Evolutionary conservation across 2,329 filamentous ascomycete genomes (phyloP), one percentile per base, ranked within the genome.

Genomic region (Dendrostoma leiphaemia): DNA sequence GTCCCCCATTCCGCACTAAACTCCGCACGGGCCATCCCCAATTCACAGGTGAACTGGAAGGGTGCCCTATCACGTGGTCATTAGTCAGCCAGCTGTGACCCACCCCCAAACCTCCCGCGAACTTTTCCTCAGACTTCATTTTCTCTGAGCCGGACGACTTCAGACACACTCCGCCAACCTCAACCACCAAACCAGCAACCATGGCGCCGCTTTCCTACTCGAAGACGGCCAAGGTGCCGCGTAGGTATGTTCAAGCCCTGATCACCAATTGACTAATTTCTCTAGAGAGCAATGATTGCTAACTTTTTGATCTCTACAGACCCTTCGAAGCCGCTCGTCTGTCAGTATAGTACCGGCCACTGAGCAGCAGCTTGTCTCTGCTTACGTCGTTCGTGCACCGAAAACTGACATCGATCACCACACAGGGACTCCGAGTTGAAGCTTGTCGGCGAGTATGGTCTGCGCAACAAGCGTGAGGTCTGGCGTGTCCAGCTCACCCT

Each of bases 391-490:
- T 84, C 86, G 83, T 86, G 81, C 85, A 76, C 65, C 65, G 67
- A 76, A 82, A 80, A 89, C 88, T 89, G 85, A 89, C 82, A 71
- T 71, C 74, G 62, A 69, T 64, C 66, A 67, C 23, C 40, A 44
- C 70, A 74, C 83, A 97, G 94, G 84, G 94, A 99, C 84, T 91
- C 92, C 74, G 94, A 99, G 84, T 83, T 99, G 80, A 99, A 99
- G 90, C 89, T 94, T 80, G 93, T 99, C 73, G 94, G 94, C 81
- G 94, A 99, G 84, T 99, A 95, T 85, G 94, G 94, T 82, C 91
- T 99, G 72, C 90, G 92, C 82, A 99, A 99, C 86, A 99, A 99
- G 91, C 93, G 94, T 85, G 94, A 99, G 86, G 94, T 99, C 75
- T 99, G 94, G 94, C 91, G 94, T 81, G 94, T 99, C 81, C 88